Evolutionary conservation across 2,329 filamentous ascomycete species (phyloP), one percentile per base, ranked within the genome.

Genomic region (Beauveria bassiana): DNA sequence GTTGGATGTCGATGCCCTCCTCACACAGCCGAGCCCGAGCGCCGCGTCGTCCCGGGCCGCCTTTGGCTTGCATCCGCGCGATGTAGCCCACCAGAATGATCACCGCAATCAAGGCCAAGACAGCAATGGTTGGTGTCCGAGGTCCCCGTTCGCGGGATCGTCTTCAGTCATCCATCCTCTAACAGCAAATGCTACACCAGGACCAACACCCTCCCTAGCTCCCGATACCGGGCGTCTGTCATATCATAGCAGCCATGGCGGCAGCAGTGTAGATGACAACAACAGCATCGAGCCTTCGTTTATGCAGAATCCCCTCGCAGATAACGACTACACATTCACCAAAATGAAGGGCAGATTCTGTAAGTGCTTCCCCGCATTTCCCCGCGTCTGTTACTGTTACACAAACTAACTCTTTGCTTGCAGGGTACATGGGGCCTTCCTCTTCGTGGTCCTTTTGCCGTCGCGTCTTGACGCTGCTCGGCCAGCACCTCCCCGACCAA

Each of bases 361-460:
- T 72, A 61, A 67, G 69, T 43, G 2, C 18, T 2, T 1, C 22
- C 5, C 20, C n/a, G 7, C 46, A 18, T 1, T 2, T 6, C n/a
- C n/a, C 14, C 24, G 18, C 46, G 2, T 42, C n/a, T n/a, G 3
- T n/a, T 14, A 38, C 47, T 20, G 38, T 46, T 22, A 51, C 52
- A 61, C 20, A 49, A 12, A 22, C 59, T 53, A n/a, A 56, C 49
- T 47, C 26, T 43, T 43, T 18, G 8, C 2, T 14, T 28, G 47
- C 10, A 72, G 70, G 70, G 71, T 72, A 72, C 59, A 72, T 72
- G 68, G 72, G 71, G 1, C 71, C 72, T 2, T 71, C 71, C 1
- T 74, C 71, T 3, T 72, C 71, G 24, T 74, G 72, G 72, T 72
- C 72, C 4, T 73, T 74, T 51, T 73, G 71, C 54, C 70, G 71